Base-by-base conservation (phyloP, 208 protist species). In the Angomonas deanei region DNA sequence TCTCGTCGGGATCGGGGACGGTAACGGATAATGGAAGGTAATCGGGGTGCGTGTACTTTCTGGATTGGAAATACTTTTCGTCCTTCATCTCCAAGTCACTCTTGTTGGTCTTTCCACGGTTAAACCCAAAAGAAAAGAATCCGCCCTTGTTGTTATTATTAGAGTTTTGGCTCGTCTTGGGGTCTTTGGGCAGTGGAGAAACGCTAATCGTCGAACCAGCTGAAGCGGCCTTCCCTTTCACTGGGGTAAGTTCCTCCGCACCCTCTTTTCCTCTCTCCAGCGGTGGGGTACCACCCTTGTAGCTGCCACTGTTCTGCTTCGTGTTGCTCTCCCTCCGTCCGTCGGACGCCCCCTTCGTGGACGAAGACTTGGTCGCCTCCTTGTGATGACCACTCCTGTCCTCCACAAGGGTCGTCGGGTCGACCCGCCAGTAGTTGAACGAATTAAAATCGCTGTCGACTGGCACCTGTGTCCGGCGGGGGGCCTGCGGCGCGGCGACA, bases 381-480 rank as follows among this genome's bases (percentile, higher is more conserved):
- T 21, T n/a, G 13, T 21, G 11, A 46, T 39, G 47, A 17, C 5
- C 54, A 17, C 27, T 8, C 39, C 15, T 53, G n/a, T 56, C 31
- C 61, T 50, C 34, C 1, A 61, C 4, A 0, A 42, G 34, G 2
- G 38, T 33, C 30, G 88, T 68, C 27, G 87, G 90, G 56, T 79
- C 74, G 23, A 90, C 62, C 60, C 81, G 78, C 90, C 90, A 96
- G 62, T 83, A 93, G 28, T 80, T 76, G 58, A 79, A 93, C 1
- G 72, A 76, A 58, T 79, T 66, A 64, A 88, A 96, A 13, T 96
- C 87, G 1, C 72, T 46, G 47, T 91, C 84, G 10, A 76, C 59
- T 19, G 60, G 56, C 21, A 80, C 53, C 46, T 91, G 50, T 24
- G 31, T 30, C 11, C 50, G n/a, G n/a, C n/a, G 4, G 46, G 19